Base-by-base conservation (phyloP, 2,329 filamentous ascomycete species). In the Trichoderma afroharzianum region DNA sequence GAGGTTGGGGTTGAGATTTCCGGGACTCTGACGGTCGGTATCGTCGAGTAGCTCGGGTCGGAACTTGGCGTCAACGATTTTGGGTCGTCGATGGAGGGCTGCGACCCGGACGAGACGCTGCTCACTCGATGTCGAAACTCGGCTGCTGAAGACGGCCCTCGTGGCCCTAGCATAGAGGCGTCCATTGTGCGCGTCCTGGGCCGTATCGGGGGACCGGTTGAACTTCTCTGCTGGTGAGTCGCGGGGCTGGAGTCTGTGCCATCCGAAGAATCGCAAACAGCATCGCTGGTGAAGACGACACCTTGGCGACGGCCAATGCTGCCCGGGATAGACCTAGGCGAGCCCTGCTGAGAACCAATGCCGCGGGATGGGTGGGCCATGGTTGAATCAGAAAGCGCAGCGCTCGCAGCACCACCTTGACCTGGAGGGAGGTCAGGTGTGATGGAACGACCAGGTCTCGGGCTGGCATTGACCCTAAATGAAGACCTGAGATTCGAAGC, bases 101-200 rank as follows among this genome's bases (percentile, higher is more conserved):
- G 84, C 5, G 89, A 87, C 4, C 85, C 78, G 8, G 89, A 85
- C 43, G 90, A 91, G 75, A 93, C 88, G 32, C 92, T 93, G 63
- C 91, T 90, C 57, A 93, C 88, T 66, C 91, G 87, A 76, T 90
- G 88, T 66, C 91, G 87, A 75, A 82, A 85, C 72, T 89, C 87
- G 43, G 78, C 72, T 4, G 79, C 75, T n/a, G 81, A 78, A 43
- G 81, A 77, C 14, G 82, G 77, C 21, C 78, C 79, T 66, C 79
- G 78, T 61, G 86, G 83, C 69, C 83, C 85, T 53, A 87, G 84
- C 78, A 86, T 82, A 43, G 85, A 82, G 57, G 85, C 84, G 75
- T 90, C 88, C 82, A 90, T 84, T 15, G 88, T 90, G 73, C 87
- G 85, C 4, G 87, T 90, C 72, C 88, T 84, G 39, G 87, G 86